Percentiles rank a stretch among this genome's conserved stretches.
These are phyloP conservation scores for Sphaerosporella brunnea DNA, from an alignment of 495 filamentous ascomycete genomes.

Conservation along the genomic window DNA sequence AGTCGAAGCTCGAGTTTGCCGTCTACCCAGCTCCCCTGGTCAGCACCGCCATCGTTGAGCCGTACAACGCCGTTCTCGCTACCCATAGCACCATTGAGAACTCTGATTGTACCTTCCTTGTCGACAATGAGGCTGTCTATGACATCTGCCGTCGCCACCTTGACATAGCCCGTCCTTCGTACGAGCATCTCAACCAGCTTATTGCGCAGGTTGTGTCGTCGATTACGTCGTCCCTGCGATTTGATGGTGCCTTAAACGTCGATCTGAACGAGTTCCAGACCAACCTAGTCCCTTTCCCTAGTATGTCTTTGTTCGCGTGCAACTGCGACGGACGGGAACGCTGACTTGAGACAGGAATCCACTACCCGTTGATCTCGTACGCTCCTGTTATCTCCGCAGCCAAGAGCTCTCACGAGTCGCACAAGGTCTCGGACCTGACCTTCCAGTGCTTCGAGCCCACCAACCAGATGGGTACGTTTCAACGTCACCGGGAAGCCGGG, in stretches of 20 bases:
- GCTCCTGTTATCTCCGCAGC: constrained; percentile 81
- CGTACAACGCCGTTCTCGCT: constrained; percentile 97
- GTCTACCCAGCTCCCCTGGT: constrained; percentile 96
- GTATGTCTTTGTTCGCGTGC: constrained; percentile 30
- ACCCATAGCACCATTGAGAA: constrained; percentile 98
- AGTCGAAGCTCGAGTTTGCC: constrained; percentile 98
- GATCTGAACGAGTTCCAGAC: constrained; percentile 99
- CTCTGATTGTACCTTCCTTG: constrained; percentile 98
- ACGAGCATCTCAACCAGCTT: constrained; percentile 94
- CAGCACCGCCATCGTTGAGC: constrained; percentile 92
- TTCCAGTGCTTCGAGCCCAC: constrained; percentile 73
- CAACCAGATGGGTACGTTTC: constrained; percentile 98
- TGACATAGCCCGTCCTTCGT: constrained; percentile 88
- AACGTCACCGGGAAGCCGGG: no score
- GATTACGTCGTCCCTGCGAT: constrained; percentile 94
- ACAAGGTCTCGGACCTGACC: constrained; percentile 74
- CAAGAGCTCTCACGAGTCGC: constrained; percentile 89
- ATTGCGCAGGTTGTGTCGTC: constrained; percentile 98
- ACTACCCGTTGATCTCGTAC: constrained; percentile 96
- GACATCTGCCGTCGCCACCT: constrained; percentile 97
- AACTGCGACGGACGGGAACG: no score
- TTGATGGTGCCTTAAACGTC: constrained; percentile 97
- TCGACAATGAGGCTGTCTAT: constrained; percentile 99
- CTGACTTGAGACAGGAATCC: constrained; percentile 50
- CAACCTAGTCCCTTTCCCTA: constrained; percentile 94